These are phyloP conservation scores for Zea mays DNA, from an alignment of 176 grass and related monocot genomes.

Conservation along the genomic window DNA sequence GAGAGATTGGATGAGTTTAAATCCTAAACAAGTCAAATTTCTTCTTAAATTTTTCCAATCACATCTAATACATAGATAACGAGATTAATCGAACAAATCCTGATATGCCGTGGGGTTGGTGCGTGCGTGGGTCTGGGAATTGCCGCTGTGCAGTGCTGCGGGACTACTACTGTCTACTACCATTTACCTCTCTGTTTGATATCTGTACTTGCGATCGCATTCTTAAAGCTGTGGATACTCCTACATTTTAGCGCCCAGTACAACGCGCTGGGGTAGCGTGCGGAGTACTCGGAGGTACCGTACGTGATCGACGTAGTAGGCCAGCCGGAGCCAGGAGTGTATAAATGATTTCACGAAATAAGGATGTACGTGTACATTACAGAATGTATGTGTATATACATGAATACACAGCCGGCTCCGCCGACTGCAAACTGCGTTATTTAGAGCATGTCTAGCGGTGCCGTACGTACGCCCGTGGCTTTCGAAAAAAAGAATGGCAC, in stretches of 20 bases:
- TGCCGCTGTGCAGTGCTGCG: neutral
- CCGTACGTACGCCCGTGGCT: too few species aligned
- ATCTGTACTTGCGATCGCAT: constrained; percentile 6
- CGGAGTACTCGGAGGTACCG: neutral
- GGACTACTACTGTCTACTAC: neutral
- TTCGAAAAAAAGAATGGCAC: too few species aligned
- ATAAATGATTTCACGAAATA: neutral
- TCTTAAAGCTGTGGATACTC: neutral
- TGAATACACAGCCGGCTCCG: neutral
- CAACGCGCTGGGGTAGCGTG: neutral
- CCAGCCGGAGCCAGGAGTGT: neutral
- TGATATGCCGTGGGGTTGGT: neutral
- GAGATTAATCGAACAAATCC: too few species aligned
- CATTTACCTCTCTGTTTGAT: neutral
- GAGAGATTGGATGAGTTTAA: too few species aligned
- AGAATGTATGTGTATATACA: neutral
- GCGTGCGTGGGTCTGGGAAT: neutral
- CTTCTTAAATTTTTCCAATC: too few species aligned
- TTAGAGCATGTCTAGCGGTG: too few species aligned
- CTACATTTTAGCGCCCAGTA: neutral
- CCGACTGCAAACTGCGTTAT: too few species aligned
- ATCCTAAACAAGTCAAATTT: too few species aligned
- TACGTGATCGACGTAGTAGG: neutral
- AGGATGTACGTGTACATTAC: neutral
- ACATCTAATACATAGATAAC: too few species aligned